Evolutionary conservation across 352 stramenopile species (phyloP), one percentile per base, ranked within the genome.

Genomic region (Peronospora destructor): DNA sequence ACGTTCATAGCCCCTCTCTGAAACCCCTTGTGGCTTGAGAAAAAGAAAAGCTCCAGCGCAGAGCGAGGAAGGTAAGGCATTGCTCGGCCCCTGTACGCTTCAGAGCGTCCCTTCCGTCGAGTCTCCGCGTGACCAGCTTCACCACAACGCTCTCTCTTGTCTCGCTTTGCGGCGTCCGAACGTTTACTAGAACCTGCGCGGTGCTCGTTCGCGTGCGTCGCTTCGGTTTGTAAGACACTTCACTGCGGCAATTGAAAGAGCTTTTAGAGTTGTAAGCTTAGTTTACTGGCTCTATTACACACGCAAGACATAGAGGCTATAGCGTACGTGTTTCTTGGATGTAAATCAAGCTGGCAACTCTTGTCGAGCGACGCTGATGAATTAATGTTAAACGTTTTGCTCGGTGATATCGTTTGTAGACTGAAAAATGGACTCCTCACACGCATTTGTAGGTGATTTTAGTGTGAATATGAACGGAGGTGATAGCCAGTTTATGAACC

Each of bases 371-470:
- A 25, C 6, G 11, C 11, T 8, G 6, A 42, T 7, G 52, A 6
- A 1, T 16, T 14, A 19, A 34, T 17, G 26, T 38, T 59, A 26
- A 45, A 56, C 36, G 7, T 46, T 41, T 25, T 53, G 11, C 6
- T 32, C 13, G 10, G 13, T 54, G 38, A 12, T 53, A 28, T 7
- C 14, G 25, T 34, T 51, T 47, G 2, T 42, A 41, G 45, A n/a
- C 10, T 40, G 38, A 36, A 5, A 1, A 7, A 88, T 92, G 81
- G 75, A 89, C 59, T 68, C 58, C 5, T 86, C 81, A 39, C 76
- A 88, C 19, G 58, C 75, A 6, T 91, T 89, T 53, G 71, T 88
- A 29, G 70, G 71, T 30, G 82, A 91, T 47, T 91, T 93, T 56
- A 57, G 61, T 41, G 47, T 90, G 38, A 77, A 82, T 5, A 65